Evolutionary conservation across 495 filamentous ascomycete genomes (phyloP), one percentile per base, ranked within the genome.

Genomic region (Massariosphaeria phaeospora): DNA sequence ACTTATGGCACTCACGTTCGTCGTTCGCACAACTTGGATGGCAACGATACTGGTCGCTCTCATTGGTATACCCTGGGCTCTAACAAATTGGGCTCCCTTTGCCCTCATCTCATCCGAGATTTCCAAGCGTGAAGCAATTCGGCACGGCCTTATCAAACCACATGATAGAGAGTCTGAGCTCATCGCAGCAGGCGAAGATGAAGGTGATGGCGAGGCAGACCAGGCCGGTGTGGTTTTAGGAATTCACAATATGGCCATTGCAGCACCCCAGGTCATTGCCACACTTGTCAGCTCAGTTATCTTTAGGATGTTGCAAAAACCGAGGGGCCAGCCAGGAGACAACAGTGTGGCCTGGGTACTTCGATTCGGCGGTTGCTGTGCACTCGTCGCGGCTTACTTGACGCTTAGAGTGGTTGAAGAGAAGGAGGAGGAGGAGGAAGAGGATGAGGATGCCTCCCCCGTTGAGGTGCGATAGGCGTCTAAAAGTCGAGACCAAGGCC

Each of bases 21-120:
- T 94, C 62, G 84, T 93, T 42, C 78, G 71, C 49, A 79, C 76
- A 6, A 76, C 83, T 24, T 70, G 74, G 48, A 79, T 76, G 7
- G 90, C 83, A 3, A 91, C 85, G 0, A 73, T 82, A 15, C 79
- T 91, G 11, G 84, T 93, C 40, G 86, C 80, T 5, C 65, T 93
- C 11, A 77, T 94, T 53, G 90, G 90, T 15, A 81, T 96, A 49
- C 85, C 84, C 11, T 96, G 90, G 90, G 88, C 90, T 20, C 70
- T 95, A 44, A 88, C 89, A 17, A 76, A 90, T 26, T 96, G 90
- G 90, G 90, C 88, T 0, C 90, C 90, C 0, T 96, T 91, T 74
- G 89, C 90, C 30, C 83, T 96, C 57, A 95, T 96, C 63, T 85
- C 84, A 42, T 84, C 86, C 29, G 90, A 96, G 70, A 87, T 96